These are phyloP conservation scores for Aspergillus flavus DNA, from an alignment of 2,329 filamentous ascomycete species.

Conservation along the genomic window DNA sequence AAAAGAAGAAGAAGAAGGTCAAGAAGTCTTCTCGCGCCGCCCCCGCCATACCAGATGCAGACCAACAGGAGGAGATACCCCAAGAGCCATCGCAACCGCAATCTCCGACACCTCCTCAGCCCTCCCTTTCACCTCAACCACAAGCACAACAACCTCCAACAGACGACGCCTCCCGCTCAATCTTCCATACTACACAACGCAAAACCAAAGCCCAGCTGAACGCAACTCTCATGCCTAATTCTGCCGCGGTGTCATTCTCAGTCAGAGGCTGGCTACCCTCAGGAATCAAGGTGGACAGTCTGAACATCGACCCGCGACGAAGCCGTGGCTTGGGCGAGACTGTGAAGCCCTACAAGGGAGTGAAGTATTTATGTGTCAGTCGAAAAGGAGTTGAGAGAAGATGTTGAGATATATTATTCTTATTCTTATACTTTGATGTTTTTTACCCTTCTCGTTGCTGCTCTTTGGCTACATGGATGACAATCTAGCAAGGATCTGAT, in stretches of 20 bases:
- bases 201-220: constrained; percentile 61
- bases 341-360: constrained; percentile 94
- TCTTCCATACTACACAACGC: constrained; percentile 31
- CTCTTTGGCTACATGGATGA: constrained; percentile 3
- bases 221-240: constrained; percentile 77
- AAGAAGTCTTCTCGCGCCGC: constrained; percentile 32
- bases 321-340: constrained; percentile 83
- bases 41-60: background rate
- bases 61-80: background rate
- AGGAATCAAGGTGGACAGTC: constrained; percentile 64
- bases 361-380: constrained; percentile 88
- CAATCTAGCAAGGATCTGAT: constrained; percentile 7
- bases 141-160: constrained; percentile 23
- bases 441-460: background rate
- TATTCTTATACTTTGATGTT: background rate
- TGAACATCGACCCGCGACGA: constrained; percentile 70
- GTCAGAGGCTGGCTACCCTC: constrained; percentile 67
- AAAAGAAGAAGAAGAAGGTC: constrained; percentile 40
- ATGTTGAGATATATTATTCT: constrained; percentile 12
- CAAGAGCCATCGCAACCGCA: constrained; percentile 11
- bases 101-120: constrained; percentile 13
- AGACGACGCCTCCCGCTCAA: constrained; percentile 25
- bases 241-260: constrained; percentile 67
- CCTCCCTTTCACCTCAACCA: constrained; percentile 17
- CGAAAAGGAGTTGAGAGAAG: constrained; percentile 55